Conservation (phyloP, 495 filamentous ascomycete species). For the Penicillium ochrochloron region DNA sequence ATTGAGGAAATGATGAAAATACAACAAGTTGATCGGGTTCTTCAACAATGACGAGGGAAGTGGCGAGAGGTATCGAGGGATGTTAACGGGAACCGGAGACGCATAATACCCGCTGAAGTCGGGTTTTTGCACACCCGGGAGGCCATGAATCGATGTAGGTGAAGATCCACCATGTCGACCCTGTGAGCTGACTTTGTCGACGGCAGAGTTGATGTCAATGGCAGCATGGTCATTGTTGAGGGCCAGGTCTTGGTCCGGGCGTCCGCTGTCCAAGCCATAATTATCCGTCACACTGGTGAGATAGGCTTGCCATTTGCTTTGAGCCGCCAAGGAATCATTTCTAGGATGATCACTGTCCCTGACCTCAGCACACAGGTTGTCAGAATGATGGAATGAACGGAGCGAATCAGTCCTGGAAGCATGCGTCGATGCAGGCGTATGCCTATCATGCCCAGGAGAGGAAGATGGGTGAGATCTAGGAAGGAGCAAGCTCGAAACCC, state of each 20-base stretch:
- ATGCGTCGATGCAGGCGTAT: conserved; percentile 15
- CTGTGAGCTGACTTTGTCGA: conserved; percentile 35
- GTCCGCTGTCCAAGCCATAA: conserved; percentile 72
- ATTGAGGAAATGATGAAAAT: conserved; percentile 79
- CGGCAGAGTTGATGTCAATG: conserved; percentile 49
- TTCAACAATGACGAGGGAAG: conserved; percentile 67
- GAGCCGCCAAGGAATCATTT: conserved; percentile 27
- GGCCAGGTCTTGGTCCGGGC: conserved; percentile 68
- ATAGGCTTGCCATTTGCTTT: conserved; percentile 48
- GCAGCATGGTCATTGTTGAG: conserved; percentile 70
- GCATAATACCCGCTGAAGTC: conserved; percentile 64
- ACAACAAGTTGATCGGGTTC: conserved; percentile 80
- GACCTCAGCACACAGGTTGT: conserved; percentile 2
- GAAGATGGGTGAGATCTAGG: conserved; percentile 8
- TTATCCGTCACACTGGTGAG: conserved; percentile 48
- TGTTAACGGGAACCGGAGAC: conserved; percentile 67
- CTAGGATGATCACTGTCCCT: conserved; percentile 16
- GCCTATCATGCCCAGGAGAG: conserved; percentile 10
- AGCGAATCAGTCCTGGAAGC: conserved; percentile 6
- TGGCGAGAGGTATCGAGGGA: conserved; percentile 68
- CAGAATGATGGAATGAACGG: conserved; percentile 13
- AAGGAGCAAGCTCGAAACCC: conserved; percentile 13
- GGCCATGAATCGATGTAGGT: conserved; percentile 11
- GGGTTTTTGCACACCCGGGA: conserved; percentile 16
- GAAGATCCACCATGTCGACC: conserved; percentile 16